These are phyloP conservation scores for Gossypium mustelinum DNA, from an alignment of 345 rosid species.

Conservation along the genomic window DNA sequence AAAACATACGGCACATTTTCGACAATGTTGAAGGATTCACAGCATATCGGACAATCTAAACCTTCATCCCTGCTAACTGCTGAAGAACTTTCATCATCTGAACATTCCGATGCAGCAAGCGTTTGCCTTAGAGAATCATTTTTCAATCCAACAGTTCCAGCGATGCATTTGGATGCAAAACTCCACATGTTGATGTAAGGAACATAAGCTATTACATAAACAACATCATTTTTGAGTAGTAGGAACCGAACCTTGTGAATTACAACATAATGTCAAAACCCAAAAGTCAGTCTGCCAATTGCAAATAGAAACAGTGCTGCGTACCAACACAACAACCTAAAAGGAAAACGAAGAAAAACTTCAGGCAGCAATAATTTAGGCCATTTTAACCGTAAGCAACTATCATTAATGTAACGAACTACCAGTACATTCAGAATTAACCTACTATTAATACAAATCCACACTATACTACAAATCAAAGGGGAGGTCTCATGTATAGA, in stretches of 20 bases:
- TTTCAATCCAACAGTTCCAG: conserved; percentile 40
- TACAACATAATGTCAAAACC: neutral
- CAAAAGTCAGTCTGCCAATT: neutral
- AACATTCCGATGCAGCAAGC: conserved; percentile 53
- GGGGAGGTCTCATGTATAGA: neutral
- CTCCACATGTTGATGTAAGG: conserved; percentile 49
- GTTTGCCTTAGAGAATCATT: conserved; percentile 28
- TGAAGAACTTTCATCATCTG: conserved; percentile 72
- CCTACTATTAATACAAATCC: neutral
- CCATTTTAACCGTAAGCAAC: neutral
- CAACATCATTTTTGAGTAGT: conserved; percentile 10
- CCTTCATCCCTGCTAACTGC: conserved; percentile 62
- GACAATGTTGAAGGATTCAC: conserved; percentile 87
- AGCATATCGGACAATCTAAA: conserved; percentile 86
- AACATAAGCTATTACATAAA: neutral
- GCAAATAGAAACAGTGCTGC: neutral
- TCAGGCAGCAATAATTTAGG: neutral
- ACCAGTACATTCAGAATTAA: neutral
- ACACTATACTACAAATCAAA: neutral
- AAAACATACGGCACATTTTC: conserved; percentile 85
- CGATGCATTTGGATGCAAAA: conserved; percentile 51
- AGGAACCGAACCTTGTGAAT: conserved; percentile 9
- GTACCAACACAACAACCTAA: conserved; percentile 18
- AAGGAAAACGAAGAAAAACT: neutral
- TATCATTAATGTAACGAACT: neutral